Evolutionary conservation across 495 filamentous ascomycete genomes (phyloP), one percentile per base, ranked within the genome.

Genomic region (Penicillium alfredii): DNA sequence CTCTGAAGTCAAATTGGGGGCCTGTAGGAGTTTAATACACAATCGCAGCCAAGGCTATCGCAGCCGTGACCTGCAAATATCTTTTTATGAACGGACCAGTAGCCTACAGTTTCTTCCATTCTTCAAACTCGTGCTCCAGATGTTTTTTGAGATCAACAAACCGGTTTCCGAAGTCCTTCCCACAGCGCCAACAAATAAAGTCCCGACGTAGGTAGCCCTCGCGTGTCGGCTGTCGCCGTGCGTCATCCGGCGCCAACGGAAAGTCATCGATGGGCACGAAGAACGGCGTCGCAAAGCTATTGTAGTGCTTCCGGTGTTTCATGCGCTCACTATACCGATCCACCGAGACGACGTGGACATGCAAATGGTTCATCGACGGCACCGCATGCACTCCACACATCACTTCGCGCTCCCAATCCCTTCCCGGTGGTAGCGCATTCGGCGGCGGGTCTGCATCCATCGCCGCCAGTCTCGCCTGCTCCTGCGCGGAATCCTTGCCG

Each of bases 361-460:
- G 92, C 36, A 98, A 58, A 61, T 96, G 86, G 35, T 77, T 81
- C 92, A 98, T 94, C 12, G 77, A 84, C n/a, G 92, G 92, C 37
- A 78, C 72, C 2, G 84, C 83, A 63, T 98, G 92, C 0, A 94
- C 67, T 13, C 92, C 92, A 10, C 78, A 72, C 26, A 78, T 72
- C 36, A 96, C 71, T 16, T 92, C 86, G n/a, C 57, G 56, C 24
- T 71, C 65, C 84, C 86, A 98, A 55, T 94, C 78, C 12, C 89
- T 66, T 1, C 88, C 88, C 0, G 51, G 42, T 0, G 88, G 87
- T 11, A 86, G 60, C 20, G 70, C 56, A 14, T 69, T 65, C 3
- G 53, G 54, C 8, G 68, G 63, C 4, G 58, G 54, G 33, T 68
- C 56, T 4, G 47, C 47, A 44, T 44, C 61, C n/a, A 87, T 54